Evolutionary conservation across 139 green algal species (phyloP).

Genomic region (Volvox africanus): DNA sequence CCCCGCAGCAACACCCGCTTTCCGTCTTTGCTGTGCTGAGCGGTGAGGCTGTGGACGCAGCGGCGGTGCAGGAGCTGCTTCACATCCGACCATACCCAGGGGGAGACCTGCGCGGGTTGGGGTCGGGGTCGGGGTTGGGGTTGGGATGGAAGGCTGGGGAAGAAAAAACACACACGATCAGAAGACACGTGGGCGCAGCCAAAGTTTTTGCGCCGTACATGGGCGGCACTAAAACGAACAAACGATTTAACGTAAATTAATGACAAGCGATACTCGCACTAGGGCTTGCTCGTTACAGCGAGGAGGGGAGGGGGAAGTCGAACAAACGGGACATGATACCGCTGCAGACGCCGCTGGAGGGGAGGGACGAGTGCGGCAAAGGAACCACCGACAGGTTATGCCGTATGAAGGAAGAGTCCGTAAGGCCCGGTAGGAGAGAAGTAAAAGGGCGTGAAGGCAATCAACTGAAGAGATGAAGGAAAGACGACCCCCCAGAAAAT

Average conservation of each 20-base stretch:
- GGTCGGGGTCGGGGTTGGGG: not conserved
- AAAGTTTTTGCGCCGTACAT: not conserved
- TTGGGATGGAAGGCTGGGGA: not conserved
- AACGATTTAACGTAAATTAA: not conserved
- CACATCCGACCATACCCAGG: conserved; percentile 1
- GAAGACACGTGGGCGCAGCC: not conserved
- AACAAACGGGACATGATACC: too few species aligned
- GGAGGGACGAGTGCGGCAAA: too few species aligned
- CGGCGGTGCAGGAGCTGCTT: conserved; percentile 31
- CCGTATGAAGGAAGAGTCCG: too few species aligned
- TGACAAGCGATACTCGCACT: not conserved
- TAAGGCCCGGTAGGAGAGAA: too few species aligned
- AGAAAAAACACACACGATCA: not conserved
- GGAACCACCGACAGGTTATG: too few species aligned
- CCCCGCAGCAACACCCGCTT: conserved; percentile 27
- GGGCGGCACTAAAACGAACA: not conserved
- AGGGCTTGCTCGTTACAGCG: too few species aligned
- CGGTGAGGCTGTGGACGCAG: conserved; percentile 25
- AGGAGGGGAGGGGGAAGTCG: too few species aligned
- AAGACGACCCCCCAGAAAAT: too few species aligned
- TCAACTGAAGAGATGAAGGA: too few species aligned
- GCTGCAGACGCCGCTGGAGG: too few species aligned
- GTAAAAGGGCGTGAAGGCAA: too few species aligned
- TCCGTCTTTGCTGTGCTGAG: conserved; percentile 19
- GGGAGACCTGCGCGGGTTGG: conserved; percentile 6